These are phyloP conservation scores for Lyophyllum shimeji DNA, from an alignment of 768 basidiomycete species.

Conservation along the genomic window DNA sequence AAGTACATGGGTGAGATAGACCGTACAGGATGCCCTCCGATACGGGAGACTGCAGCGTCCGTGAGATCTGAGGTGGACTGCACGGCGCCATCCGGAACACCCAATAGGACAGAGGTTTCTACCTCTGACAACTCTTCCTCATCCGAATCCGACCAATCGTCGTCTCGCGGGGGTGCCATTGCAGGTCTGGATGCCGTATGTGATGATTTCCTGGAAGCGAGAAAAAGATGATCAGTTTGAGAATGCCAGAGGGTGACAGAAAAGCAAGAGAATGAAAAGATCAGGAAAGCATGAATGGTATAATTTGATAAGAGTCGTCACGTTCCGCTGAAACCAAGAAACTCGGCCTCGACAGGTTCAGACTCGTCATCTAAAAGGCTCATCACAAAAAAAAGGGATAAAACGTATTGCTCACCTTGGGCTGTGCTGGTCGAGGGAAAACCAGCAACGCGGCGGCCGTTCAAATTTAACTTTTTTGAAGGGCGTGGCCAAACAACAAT, in stretches of 20 bases:
- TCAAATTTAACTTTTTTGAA: conserved; percentile 16
- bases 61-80: conserved; percentile 54
- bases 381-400: conserved; percentile 33
- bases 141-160: conserved; percentile 84
- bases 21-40: conserved; percentile 90
- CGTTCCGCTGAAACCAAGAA: conserved; percentile 50
- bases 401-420: conserved; percentile 20
- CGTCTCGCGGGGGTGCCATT: conserved; percentile 46
- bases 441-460: conserved; percentile 11
- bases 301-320: conserved; percentile 64
- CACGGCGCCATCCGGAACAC: conserved; percentile 76
- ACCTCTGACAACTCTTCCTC: conserved; percentile 53
- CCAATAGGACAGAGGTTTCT: conserved; percentile 76
- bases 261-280: conserved; percentile 24
- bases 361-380: conserved; percentile 74
- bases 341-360: conserved; percentile 58
- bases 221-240: conserved; percentile 17
- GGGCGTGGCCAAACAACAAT: conserved; percentile 22
- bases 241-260: conserved; percentile 13
- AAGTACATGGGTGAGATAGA: conserved; percentile 48
- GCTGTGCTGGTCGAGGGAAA: conserved; percentile 13
- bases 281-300: conserved; percentile 98
- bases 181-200: conserved; percentile 8
- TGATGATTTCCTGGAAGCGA: conserved; percentile 15
- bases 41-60: conserved; percentile 85